These are phyloP conservation scores for Aaosphaeria arxii DNA, from an alignment of 2,329 filamentous ascomycete genomes.

Conservation along the genomic window DNA sequence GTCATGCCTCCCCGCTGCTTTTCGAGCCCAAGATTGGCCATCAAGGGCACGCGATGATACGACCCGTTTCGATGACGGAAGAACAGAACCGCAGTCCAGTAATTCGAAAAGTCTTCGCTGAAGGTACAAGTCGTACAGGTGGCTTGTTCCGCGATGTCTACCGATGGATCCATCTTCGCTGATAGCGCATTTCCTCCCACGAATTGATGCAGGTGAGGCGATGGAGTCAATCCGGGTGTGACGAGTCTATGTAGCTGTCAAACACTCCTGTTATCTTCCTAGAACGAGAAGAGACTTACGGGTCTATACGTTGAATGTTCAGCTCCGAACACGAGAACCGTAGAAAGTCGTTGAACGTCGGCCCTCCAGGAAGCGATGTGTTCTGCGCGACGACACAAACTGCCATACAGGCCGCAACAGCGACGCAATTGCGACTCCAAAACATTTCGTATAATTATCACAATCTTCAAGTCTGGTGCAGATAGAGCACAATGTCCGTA, in stretches of 20 bases:
- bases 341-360: conserved; percentile 5
- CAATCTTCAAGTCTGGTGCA: too few relatives aligned
- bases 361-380: not conserved
- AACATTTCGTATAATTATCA: too few relatives aligned
- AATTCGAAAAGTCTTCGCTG: conserved; percentile 3
- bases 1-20: conserved; percentile 4
- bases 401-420: not conserved
- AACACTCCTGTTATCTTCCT: not conserved
- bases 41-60: conserved; percentile 11
- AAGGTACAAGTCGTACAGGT: conserved; percentile 2
- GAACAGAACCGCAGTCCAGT: conserved; percentile 13
- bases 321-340: conserved; percentile 9
- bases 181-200: conserved; percentile 11
- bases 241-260: conserved; percentile 7
- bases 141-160: not conserved
- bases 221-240: conserved; percentile 15
- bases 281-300: conserved; percentile 1
- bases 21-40: conserved; percentile 5
- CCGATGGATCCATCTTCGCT: conserved; percentile 1
- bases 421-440: too few relatives aligned
- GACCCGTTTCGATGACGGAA: conserved; percentile 9
- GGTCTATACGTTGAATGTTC: conserved; percentile 9
- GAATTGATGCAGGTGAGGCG: conserved; percentile 11
- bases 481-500: too few relatives aligned
- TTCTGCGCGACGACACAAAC: not conserved